Evolutionary conservation across 441 rosid species (phyloP).

Genomic region (Isatis lusitanica): DNA sequence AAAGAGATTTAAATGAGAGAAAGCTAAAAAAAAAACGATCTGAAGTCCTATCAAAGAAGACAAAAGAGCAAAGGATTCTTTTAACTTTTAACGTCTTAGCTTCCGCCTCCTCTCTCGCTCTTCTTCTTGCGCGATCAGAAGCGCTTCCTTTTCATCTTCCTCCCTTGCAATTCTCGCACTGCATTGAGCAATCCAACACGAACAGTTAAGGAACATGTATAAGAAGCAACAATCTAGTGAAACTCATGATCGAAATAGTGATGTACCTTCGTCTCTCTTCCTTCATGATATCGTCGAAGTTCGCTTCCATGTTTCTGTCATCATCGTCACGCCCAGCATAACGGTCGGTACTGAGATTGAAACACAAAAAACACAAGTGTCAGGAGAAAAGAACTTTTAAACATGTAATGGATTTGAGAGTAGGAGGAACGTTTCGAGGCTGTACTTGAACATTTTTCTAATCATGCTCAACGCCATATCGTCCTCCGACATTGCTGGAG

Average conservation of each 20-base stretch:
- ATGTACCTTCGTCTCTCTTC: conserved; percentile 78
- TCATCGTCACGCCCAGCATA: conserved; percentile 51
- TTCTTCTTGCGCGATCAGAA: conserved; percentile 63
- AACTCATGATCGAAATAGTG: not conserved
- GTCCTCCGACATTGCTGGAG: conserved; percentile 46
- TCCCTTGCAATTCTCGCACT: conserved; percentile 74
- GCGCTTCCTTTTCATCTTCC: conserved; percentile 76
- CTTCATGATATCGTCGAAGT: conserved; percentile 65
- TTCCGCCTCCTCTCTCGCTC: conserved; percentile 69
- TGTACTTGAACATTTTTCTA: conserved; percentile 70
- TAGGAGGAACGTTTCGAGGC: not conserved
- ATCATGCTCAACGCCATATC: conserved; percentile 55
- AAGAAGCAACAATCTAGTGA: not conserved
- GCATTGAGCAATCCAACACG: conserved; percentile 25
- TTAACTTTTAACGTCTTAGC: conserved; percentile 36
- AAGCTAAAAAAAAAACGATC: not conserved
- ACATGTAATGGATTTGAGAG: not conserved
- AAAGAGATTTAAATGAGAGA: conserved; percentile 20
- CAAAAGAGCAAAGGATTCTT: conserved; percentile 1
- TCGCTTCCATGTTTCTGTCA: conserved; percentile 83
- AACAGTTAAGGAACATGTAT: not conserved
- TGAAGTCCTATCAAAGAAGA: conserved; percentile 14
- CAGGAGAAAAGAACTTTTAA: not conserved
- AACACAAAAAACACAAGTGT: conserved; percentile 13
- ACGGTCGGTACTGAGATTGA: conserved; percentile 43